Evolutionary conservation across 805 yeast genomes (phyloP), one percentile per base, ranked within the genome.

Genomic region (Metschnikowia corniflorae): DNA sequence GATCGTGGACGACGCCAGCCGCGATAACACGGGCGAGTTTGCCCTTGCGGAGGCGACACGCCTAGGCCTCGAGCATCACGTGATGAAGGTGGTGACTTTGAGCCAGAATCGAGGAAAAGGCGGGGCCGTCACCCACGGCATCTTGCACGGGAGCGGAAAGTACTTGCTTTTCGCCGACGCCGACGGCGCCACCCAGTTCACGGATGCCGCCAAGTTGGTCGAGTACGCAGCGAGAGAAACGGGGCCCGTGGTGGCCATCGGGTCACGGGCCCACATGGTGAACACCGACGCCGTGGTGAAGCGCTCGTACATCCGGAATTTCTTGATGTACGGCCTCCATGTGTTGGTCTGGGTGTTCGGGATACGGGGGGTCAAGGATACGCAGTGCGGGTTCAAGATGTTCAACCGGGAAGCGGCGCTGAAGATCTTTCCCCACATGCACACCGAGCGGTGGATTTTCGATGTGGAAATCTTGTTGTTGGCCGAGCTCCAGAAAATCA

Each of bases 401-500:
- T 93, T 91, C 61, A 86, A 91, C 49, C 75, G 79, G 42, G 64
- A 70, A 7, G 82, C 96, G 0, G 74, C 81, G 16, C 54, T 51
- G 13, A 52, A 53, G 35, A 85, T 93, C 28, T 87, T 88, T 60
- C 96, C 97, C 2, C 80, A 75, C 47, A 76, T 93, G 84, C 97
- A 91, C 59, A 91, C 95, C 8, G 98, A 93, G 61, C 81, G 97
- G 35, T 93, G 98, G 98, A 93, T 93, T 24, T 93, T 93, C 61
- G 98, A 93, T 56, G 97, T 93, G 21, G 98, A 93, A 64, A 77
- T 91, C 12, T 68, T 93, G 47, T 75, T 93, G 36, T 65, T 93
- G 41, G 96, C 89, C 1, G 75, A 78, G 48, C 69, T 85, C 44
- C 86, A 86, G 57, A 50, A 61, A 0, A 79, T 91, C 26, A 71